A percentile compares a stretch with the other conserved stretches of the same genome.
Conservation (phyloP, 495 filamentous ascomycete genomes). For the Trichoderma erinaceum region DNA sequence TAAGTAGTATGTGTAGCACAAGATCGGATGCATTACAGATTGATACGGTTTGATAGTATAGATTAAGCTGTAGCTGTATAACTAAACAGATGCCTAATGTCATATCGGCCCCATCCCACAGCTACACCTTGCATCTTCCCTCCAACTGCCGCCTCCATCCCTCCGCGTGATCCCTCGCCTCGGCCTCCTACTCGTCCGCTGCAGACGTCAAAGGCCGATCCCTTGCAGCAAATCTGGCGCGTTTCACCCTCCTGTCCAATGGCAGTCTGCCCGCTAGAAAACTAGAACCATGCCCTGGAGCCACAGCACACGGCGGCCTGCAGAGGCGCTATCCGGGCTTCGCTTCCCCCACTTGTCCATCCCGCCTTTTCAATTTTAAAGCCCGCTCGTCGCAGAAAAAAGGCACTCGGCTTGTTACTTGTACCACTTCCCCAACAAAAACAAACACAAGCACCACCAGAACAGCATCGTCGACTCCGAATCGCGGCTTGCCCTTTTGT, state of each 20-base stretch:
- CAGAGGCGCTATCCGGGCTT: not conserved
- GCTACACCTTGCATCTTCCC: too few species aligned
- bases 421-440: conserved; percentile 1
- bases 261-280: not conserved
- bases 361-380: not conserved
- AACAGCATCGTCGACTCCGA: not conserved
- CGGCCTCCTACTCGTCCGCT: too few species aligned
- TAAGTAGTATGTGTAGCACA: too few species aligned
- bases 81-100: too few species aligned
- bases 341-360: not conserved
- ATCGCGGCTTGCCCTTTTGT: not conserved
- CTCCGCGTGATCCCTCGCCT: too few species aligned
- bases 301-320: too few species aligned
- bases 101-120: too few species aligned
- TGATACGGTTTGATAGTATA: too few species aligned
- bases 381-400: not conserved
- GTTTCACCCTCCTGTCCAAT: not conserved
- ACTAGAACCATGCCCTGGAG: too few species aligned
- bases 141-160: too few species aligned
- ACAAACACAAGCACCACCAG: not conserved
- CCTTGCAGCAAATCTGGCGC: not conserved
- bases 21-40: too few species aligned
- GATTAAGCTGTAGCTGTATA: too few species aligned
- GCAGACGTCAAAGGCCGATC: not conserved
- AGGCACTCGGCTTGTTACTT: not conserved